Evolutionary conservation across 805 yeast genomes (phyloP).

Genomic region (Yarrowia porcina): DNA sequence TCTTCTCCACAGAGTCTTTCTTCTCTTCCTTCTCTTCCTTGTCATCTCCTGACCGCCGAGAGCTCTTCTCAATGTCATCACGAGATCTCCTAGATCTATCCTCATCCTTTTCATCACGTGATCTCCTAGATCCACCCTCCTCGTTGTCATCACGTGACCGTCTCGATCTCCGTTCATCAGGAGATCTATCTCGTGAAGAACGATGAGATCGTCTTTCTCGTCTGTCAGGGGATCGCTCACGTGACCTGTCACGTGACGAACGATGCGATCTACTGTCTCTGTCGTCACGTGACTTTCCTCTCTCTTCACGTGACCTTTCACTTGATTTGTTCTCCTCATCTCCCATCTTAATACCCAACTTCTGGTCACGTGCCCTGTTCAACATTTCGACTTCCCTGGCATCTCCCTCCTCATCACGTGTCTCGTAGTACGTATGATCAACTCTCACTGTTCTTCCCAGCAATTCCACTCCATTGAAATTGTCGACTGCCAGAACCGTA

Average conservation of each 20-base stretch:
- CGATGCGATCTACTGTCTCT: not conserved
- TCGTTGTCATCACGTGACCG: not conserved
- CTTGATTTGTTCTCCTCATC: not conserved
- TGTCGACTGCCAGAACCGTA: slow-evolving; percentile 82
- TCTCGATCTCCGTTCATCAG: too few species aligned
- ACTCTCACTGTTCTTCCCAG: slow-evolving; percentile 55
- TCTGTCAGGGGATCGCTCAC: not conserved
- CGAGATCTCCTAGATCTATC: too few species aligned
- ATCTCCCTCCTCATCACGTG: slow-evolving; percentile 9
- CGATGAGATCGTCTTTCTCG: not conserved
- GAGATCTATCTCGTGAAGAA: not conserved
- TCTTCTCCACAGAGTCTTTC: too few species aligned
- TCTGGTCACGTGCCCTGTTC: not conserved
- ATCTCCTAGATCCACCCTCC: too few species aligned
- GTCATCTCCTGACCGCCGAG: not conserved
- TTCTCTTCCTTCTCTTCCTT: too few species aligned
- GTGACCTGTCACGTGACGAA: not conserved
- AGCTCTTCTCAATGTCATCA: too few species aligned
- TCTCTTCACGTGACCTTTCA: not conserved
- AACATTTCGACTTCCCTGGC: not conserved
- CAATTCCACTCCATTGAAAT: slow-evolving; percentile 65
- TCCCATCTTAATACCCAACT: not conserved
- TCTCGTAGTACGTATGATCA: slow-evolving; percentile 64
- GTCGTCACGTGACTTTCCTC: not conserved
- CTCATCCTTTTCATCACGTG: not conserved